A percentile compares a stretch with the other conserved stretches of the same genome.
phyloP scores from a whole-genome alignment of 495 filamentous ascomycete species.

The Antarctomyces pellizariae region DNA sequence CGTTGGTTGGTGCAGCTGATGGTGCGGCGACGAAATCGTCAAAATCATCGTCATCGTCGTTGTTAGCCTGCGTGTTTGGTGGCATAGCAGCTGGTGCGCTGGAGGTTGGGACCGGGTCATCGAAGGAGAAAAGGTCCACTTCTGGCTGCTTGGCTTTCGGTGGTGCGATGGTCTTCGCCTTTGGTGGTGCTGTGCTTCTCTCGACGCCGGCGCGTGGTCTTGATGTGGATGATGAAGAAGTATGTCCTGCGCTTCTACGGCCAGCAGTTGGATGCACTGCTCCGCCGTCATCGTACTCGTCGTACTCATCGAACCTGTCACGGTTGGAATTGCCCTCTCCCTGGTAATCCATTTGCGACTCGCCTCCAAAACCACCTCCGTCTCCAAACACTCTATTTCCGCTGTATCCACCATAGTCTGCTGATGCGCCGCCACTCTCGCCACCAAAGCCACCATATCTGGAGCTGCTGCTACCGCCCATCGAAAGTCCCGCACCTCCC shows the following conservation, averaged over 20 bases:
- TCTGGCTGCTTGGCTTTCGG: constrained; percentile 67
- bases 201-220: constrained; percentile 12
- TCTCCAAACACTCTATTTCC: constrained; percentile 80
- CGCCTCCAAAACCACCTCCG: constrained; percentile 64
- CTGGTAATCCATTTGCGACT: constrained; percentile 43
- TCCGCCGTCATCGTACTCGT: constrained; percentile 75
- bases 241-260: constrained; percentile 15
- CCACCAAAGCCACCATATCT: constrained; percentile 69
- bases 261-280: constrained; percentile 18
- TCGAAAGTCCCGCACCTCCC: constrained; percentile 40
- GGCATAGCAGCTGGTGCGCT: constrained; percentile 23
- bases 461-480: constrained; percentile 25
- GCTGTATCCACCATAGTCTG: constrained; percentile 60
- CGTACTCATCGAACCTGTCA: constrained; percentile 88
- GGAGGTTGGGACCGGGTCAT: constrained; percentile 29
- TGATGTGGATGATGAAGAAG: constrained; percentile 17
- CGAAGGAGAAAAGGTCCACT: constrained; percentile 73
- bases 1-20: constrained; percentile 17
- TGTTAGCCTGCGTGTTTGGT: constrained; percentile 20
- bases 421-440: constrained; percentile 48
- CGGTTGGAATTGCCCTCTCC: constrained; percentile 21
- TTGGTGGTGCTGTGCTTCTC: neutral
- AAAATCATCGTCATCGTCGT: constrained; percentile 75
- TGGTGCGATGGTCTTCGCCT: constrained; percentile 31
- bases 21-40: constrained; percentile 92